Percentiles rank a stretch among this genome's conserved stretches.
Conservation (phyloP, 495 filamentous ascomycete species). For the Penicillium canescens region DNA sequence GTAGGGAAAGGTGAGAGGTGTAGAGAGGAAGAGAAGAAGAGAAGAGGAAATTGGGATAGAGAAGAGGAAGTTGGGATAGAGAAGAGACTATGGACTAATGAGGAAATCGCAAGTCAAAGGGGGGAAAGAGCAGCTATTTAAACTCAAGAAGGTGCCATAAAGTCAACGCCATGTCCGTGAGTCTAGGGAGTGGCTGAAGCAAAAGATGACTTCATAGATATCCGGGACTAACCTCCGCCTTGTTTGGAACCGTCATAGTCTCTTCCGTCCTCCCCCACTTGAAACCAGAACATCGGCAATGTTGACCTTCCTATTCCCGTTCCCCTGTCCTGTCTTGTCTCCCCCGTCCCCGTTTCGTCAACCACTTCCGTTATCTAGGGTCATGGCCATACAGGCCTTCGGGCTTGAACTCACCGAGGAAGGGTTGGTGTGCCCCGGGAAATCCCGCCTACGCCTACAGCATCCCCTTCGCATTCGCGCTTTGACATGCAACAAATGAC, state of each 20-base stretch:
- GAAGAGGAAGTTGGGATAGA: constrained; percentile 4
- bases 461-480: neutral
- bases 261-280: neutral
- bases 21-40: neutral
- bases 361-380: neutral
- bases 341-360: too few species aligned
- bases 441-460: constrained; percentile 2
- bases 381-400: neutral
- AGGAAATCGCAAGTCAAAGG: neutral
- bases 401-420: constrained; percentile 6
- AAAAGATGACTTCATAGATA: constrained; percentile 31
- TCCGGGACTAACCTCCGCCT: constrained; percentile 29
- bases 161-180: neutral
- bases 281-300: neutral
- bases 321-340: too few species aligned
- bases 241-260: constrained; percentile 16
- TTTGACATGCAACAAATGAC: neutral
- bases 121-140: constrained; percentile 7
- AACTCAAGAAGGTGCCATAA: constrained; percentile 2
- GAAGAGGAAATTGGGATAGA: neutral
- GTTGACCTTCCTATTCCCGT: neutral
- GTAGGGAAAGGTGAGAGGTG: neutral
- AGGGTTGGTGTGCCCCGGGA: neutral
- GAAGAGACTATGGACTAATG: neutral
- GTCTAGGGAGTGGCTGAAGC: too few species aligned